Conservation (phyloP, 1,139 yeast genomes). For the Lodderomyces parapsilosis region DNA sequence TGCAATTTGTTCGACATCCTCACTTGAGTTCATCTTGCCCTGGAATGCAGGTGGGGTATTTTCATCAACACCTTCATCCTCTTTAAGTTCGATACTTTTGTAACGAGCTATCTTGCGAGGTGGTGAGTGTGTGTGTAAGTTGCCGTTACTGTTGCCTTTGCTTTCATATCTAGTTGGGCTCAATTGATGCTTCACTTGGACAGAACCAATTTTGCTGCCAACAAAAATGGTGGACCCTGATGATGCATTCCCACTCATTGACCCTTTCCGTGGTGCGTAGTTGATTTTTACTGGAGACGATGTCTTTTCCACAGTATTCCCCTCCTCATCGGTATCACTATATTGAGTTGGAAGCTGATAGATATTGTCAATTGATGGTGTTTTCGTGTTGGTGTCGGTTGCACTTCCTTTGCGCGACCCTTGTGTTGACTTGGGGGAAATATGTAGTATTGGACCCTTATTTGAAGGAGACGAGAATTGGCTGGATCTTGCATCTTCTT, state of each 20-base stretch:
- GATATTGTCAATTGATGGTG: conserved; percentile 10
- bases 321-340: conserved; percentile 15
- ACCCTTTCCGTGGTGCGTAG: background rate
- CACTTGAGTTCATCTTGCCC: background rate
- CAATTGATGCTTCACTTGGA: background rate
- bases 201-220: no score
- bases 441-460: background rate
- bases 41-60: conserved; percentile 8
- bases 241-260: background rate
- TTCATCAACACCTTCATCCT: background rate
- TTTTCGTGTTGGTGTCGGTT: background rate
- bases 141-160: background rate
- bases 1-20: conserved; percentile 17
- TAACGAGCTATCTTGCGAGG: background rate
- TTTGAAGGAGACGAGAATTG: background rate
- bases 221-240: background rate
- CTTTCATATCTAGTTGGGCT: conserved; percentile 5
- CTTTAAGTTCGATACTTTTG: background rate
- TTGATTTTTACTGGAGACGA: conserved; percentile 9
- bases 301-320: background rate
- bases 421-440: background rate
- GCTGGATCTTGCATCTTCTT: background rate
- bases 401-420: no score
- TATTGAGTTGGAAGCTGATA: conserved; percentile 18
- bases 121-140: background rate